Conservation (phyloP, 1,284 basidiomycete species). For the Cronartium quercuum region DNA sequence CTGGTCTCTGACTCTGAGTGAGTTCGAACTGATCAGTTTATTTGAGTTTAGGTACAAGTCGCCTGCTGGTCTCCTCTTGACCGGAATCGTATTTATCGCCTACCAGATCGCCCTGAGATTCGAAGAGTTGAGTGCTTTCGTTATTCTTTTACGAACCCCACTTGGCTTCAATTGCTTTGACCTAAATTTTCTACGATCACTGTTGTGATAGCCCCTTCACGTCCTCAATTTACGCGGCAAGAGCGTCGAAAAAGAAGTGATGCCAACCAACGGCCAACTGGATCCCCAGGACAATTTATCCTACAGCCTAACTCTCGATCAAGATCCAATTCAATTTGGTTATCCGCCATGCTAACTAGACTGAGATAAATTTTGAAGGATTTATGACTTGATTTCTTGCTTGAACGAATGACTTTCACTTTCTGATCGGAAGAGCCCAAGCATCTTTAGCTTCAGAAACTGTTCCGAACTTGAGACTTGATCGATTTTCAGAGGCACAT, state of each 20-base stretch:
- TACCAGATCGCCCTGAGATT: slow-evolving; percentile 16
- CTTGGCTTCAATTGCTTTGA: neutral
- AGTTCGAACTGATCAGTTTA: neutral
- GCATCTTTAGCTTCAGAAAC: too few relatives aligned
- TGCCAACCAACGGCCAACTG: too few relatives aligned
- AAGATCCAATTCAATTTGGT: too few relatives aligned
- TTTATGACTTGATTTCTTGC: too few relatives aligned
- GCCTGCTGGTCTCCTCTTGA: slow-evolving; percentile 24
- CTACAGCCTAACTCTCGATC: too few relatives aligned
- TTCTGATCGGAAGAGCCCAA: too few relatives aligned
- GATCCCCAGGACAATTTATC: too few relatives aligned
- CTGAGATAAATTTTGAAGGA: too few relatives aligned
- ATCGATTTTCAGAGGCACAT: too few relatives aligned
- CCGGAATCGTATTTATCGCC: slow-evolving; percentile 7
- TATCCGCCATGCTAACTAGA: too few relatives aligned
- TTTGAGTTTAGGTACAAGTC: slow-evolving; percentile 22
- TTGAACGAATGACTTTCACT: too few relatives aligned
- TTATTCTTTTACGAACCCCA: neutral
- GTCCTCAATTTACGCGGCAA: neutral
- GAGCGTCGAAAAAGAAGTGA: neutral
- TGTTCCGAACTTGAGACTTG: too few relatives aligned
- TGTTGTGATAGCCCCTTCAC: neutral
- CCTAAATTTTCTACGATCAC: neutral
- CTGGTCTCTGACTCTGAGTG: neutral
- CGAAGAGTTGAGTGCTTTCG: slow-evolving; percentile 25